phyloP scores from a whole-genome alignment of 2,329 filamentous ascomycete genomes.

The Orbilia quercus region DNA sequence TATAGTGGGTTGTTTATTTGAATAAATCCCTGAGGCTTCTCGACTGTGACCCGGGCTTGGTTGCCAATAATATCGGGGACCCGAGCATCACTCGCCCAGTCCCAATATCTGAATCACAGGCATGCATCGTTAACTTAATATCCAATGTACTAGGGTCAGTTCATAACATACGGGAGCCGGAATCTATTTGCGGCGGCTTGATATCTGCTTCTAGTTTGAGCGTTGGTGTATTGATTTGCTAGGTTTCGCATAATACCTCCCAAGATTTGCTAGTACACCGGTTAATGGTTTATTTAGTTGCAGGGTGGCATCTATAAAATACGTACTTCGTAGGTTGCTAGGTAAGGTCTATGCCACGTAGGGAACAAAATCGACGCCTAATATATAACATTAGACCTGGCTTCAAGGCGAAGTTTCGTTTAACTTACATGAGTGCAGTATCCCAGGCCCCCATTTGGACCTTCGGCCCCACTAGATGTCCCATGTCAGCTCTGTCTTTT shows the following conservation, averaged over 20 bases:
- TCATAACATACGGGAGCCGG: slow-evolving; percentile 39
- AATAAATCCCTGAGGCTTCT: slow-evolving; percentile 52
- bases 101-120: slow-evolving; percentile 37
- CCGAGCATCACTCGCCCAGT: slow-evolving; percentile 47
- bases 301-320: not conserved
- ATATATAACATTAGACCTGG: slow-evolving; percentile 1
- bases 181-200: slow-evolving; percentile 46
- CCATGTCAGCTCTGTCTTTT: not conserved
- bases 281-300: slow-evolving; percentile 4
- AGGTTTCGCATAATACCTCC: slow-evolving; percentile 42
- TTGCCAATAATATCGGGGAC: slow-evolving; percentile 34
- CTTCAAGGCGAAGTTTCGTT: not conserved
- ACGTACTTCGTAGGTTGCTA: slow-evolving; percentile 44
- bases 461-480: slow-evolving; percentile 18
- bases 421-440: slow-evolving; percentile 49
- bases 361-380: slow-evolving; percentile 53
- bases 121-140: not conserved
- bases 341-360: slow-evolving; percentile 52
- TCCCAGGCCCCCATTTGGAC: slow-evolving; percentile 20
- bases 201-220: slow-evolving; percentile 20
- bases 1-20: slow-evolving; percentile 37
- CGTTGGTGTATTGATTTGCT: slow-evolving; percentile 36
- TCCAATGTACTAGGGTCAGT: too few species aligned
- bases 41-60: slow-evolving; percentile 22
- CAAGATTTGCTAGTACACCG: slow-evolving; percentile 35